Percentiles rank a stretch among this genome's conserved stretches.
These are phyloP conservation scores for Neonectria faginata DNA, from an alignment of 2,329 filamentous ascomycete species.

Conservation along the genomic window DNA sequence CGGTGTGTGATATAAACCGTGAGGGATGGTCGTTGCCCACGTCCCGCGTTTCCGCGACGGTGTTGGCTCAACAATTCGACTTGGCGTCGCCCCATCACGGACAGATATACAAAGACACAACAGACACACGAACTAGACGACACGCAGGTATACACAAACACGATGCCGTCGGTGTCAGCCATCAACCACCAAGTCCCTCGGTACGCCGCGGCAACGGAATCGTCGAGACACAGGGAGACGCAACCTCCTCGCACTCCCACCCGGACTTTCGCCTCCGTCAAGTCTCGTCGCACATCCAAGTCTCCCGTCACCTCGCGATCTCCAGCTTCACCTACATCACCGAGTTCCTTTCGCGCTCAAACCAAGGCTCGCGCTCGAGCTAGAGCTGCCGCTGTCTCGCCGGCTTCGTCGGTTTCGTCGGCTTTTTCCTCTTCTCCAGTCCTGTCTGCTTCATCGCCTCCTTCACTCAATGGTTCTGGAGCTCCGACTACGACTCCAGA, in stretches of 20 bases:
- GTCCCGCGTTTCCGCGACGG: background rate
- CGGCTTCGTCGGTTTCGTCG: background rate
- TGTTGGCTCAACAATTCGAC: background rate
- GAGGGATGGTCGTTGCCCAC: background rate
- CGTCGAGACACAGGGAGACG: conserved; percentile 1
- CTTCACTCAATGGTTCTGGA: background rate
- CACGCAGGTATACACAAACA: background rate
- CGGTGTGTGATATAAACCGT: background rate
- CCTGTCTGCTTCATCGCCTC: background rate
- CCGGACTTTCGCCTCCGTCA: background rate
- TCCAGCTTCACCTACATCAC: background rate
- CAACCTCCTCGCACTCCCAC: background rate
- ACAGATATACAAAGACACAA: background rate
- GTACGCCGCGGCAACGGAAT: background rate
- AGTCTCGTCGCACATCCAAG: background rate
- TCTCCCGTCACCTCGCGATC: background rate
- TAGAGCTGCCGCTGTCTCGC: background rate
- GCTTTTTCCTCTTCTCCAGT: background rate
- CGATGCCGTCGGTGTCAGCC: background rate
- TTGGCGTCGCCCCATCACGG: background rate
- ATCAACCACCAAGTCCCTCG: background rate
- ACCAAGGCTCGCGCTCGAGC: background rate
- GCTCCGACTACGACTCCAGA: background rate
- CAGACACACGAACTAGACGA: background rate
- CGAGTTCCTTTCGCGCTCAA: background rate